Percentiles rank a stretch among this genome's conserved stretches.
phyloP scores from a whole-genome alignment of 2,329 filamentous ascomycete species.

The Trichoderma endophyticum region DNA sequence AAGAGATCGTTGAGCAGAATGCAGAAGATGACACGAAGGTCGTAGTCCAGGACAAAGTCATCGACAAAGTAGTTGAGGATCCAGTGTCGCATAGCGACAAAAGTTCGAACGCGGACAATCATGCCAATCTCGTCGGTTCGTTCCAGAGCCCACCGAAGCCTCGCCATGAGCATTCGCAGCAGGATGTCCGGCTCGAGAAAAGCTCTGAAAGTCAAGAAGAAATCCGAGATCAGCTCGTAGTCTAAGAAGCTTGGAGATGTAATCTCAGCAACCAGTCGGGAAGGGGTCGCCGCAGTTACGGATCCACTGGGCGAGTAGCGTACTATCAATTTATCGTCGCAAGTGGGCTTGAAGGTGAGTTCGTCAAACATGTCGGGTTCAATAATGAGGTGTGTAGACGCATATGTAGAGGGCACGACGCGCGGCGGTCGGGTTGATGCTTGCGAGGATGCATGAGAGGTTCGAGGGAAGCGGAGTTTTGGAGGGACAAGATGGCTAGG shows the following conservation, averaged over 20 bases:
- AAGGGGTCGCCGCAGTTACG: slow-evolving; percentile 85
- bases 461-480: slow-evolving; percentile 31
- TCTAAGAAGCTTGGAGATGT: slow-evolving; percentile 94
- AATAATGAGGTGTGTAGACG: slow-evolving; percentile 51
- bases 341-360: slow-evolving; percentile 73
- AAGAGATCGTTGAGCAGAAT: slow-evolving; percentile 69
- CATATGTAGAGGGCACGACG: slow-evolving; percentile 44
- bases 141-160: slow-evolving; percentile 81
- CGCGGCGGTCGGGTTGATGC: slow-evolving; percentile 41
- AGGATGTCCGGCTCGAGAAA: slow-evolving; percentile 78
- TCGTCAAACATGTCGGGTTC: slow-evolving; percentile 78
- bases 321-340: slow-evolving; percentile 76
- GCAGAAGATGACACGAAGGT: slow-evolving; percentile 75
- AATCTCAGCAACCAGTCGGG: slow-evolving; percentile 90
- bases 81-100: slow-evolving; percentile 95
- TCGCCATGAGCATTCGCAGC: slow-evolving; percentile 77
- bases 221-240: slow-evolving; percentile 95
- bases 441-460: slow-evolving; percentile 30
- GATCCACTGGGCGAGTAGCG: slow-evolving; percentile 72
- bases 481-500: slow-evolving; percentile 40
- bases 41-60: slow-evolving; percentile 78
- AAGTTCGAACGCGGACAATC: slow-evolving; percentile 92
- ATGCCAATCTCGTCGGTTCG: slow-evolving; percentile 80
- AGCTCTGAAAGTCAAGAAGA: slow-evolving; percentile 90
- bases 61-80: slow-evolving; percentile 97